Conservation (phyloP, 2,329 filamentous ascomycete species). For the Fonsecaea multimorphosa region DNA sequence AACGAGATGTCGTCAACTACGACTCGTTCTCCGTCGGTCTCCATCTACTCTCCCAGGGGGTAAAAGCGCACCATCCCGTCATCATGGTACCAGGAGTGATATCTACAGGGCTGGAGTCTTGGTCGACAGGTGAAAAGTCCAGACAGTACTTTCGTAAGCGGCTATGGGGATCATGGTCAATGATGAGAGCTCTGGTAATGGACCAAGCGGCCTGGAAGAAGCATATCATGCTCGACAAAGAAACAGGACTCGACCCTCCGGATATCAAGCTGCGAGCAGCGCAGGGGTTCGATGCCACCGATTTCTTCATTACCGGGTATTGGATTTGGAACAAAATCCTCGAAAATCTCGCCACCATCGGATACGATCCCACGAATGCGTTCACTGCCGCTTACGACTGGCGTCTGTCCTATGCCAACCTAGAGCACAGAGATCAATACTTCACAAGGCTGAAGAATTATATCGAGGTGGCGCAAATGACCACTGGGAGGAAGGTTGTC, state of each 20-base stretch:
- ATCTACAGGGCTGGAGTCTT: constrained; percentile 94
- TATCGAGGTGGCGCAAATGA: constrained; percentile 80
- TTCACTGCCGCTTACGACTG: constrained; percentile 82
- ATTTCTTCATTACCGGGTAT: constrained; percentile 82
- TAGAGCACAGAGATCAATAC: constrained; percentile 90
- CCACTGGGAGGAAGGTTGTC: constrained; percentile 78
- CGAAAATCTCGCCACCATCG: constrained; percentile 93
- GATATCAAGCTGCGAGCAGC: constrained; percentile 89
- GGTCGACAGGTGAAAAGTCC: constrained; percentile 86
- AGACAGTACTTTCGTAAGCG: constrained; percentile 92
- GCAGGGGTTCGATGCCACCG: constrained; percentile 95
- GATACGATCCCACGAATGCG: constrained; percentile 83
- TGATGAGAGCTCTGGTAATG: constrained; percentile 93
- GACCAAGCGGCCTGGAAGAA: constrained; percentile 95
- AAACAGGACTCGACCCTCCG: constrained; percentile 87
- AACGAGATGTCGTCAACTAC: constrained; percentile 86
- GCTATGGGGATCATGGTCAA: constrained; percentile 97
- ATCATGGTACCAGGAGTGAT: constrained; percentile 99
- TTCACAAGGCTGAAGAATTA: constrained; percentile 89
- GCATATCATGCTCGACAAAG: constrained; percentile 95
- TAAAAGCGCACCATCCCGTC: constrained; percentile 82
- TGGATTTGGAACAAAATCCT: constrained; percentile 99
- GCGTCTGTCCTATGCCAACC: constrained; percentile 86
- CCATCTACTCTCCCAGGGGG: constrained; percentile 79
- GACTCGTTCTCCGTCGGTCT: constrained; percentile 92